Evolutionary conservation across 495 filamentous ascomycete genomes (phyloP), one percentile per base, ranked within the genome.

Genomic region (Penicillium odoratum): DNA sequence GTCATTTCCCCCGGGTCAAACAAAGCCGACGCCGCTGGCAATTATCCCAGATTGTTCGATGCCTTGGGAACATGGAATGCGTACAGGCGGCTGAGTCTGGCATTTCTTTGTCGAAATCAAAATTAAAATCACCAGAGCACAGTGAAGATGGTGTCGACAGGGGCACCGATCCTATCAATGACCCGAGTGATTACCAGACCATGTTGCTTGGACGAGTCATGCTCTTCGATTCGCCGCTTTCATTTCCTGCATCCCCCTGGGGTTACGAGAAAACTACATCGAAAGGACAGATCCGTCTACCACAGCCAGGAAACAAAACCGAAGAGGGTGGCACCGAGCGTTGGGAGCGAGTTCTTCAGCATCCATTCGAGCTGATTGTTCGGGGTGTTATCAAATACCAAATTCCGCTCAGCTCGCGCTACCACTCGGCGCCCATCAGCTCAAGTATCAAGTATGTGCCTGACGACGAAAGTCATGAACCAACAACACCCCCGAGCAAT

Each of bases 331-430:
- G 94, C 16, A 88, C 85, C 0, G 90, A 91, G 69, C 84, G 93
- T 52, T 98, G 94, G 94, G 92, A 97, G 69, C 82, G 84, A 45
- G 92, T 98, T 29, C 74, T 98, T 29, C 81, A 93, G 63, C 87
- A 97, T 73, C 89, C 92, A 33, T 98, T 98, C 59, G 90, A 95
- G 55, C 77, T 98, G 51, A 91, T 97, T 56, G 85, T 98, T 30
- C 85, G 92, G 51, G 94, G 94, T 38, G 87, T 93, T 7, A 73
- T 98, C 64, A 90, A 90, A 69, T 98, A 98, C 66, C 86, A 88
- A 30, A 78, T 97, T 18, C 94, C 94, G 10, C 78, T 98, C 51
- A 93, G 83, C 64, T 86, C 86, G 34, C 83, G 82, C 40, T 77
- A 85, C 48, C 78, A 85, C 59, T 81, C 78, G 0, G 78, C 76